Base-by-base conservation (phyloP, 2,329 filamentous ascomycete species). In the Harringtonia aguacate region DNA sequence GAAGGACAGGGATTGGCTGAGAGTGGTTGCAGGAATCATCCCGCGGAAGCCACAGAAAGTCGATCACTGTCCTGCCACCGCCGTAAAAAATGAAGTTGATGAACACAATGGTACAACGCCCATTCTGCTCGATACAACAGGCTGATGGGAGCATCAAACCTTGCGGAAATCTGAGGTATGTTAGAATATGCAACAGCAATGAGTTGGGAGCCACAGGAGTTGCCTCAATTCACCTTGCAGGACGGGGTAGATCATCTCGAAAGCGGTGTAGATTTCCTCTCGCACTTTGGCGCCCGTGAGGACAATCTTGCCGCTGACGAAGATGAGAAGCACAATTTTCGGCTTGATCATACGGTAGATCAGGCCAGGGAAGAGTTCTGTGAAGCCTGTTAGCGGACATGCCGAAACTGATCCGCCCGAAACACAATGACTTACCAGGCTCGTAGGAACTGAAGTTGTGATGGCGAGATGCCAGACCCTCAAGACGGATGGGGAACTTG, bases 291-390 rank as follows among this genome's bases (percentile, higher is more conserved):
- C 92, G 59, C 92, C 92, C 36, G 92, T 97, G 61, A 97, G 76
- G 57, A 97, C 92, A 50, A 97, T 97, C 77, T 97, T 97, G 60
- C 90, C 92, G 58, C 84, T 92, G 58, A 97, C 90, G 70, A 97
- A 97, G 65, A 98, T 95, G 60, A 97, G 73, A 18, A 97, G 80
- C 43, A 97, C 90, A 55, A 97, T 95, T 80, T 97, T 97, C n/a
- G 92, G 92, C 75, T 97, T 97, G 75, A 97, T 95, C 92, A 98
- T 98, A 63, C 92, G 87, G 70, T 98, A 98, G 69, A 98, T 98
- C 43, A 98, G 81, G 79, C 92, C 92, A 60, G 92, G 92, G 78
- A 98, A 98, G 64, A 98, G 66, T 62, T 98, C 92, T 15, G 41
- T 15, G 17, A 7, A 27, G 10, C 6, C 10, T 6, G 24, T 27